These are phyloP conservation scores for Lipomyces oligophaga DNA, from an alignment of 805 yeast species.

Conservation along the genomic window DNA sequence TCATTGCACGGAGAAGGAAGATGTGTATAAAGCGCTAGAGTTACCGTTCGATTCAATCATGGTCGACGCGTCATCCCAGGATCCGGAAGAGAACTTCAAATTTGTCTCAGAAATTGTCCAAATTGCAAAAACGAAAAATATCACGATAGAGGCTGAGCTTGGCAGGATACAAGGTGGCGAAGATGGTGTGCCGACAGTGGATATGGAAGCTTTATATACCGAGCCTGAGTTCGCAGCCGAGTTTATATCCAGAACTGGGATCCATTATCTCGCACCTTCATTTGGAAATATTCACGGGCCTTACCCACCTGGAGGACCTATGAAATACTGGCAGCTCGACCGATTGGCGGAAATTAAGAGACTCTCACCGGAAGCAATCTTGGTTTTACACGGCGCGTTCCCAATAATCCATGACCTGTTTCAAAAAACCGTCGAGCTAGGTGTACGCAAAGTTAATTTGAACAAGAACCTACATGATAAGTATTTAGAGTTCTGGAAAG, in stretches of 20 bases:
- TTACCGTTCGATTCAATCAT: conserved; percentile 42
- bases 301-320: conserved; percentile 40
- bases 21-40: conserved; percentile 37
- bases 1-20: conserved; percentile 38
- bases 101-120: conserved; percentile 36
- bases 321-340: conserved; percentile 35
- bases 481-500: conserved; percentile 33
- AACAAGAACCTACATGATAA: conserved; percentile 37
- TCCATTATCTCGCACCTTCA: conserved; percentile 41
- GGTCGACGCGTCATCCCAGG: conserved; percentile 42
- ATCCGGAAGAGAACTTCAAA: conserved; percentile 38
- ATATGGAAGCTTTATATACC: conserved; percentile 38
- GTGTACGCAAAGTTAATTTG: conserved; percentile 39
- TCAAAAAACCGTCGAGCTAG: conserved; percentile 32
- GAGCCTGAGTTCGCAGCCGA: conserved; percentile 38
- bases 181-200: conserved; percentile 38
- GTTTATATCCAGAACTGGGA: conserved; percentile 38
- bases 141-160: conserved; percentile 42
- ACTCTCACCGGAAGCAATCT: conserved; percentile 28
- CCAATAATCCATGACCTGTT: conserved; percentile 36
- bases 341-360: conserved; percentile 27
- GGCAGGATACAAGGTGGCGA: conserved; percentile 43
- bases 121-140: conserved; percentile 35
- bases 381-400: conserved; percentile 41
- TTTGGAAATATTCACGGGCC: conserved; percentile 42